Evolutionary conservation across 768 basidiomycete genomes (phyloP), one percentile per base, ranked within the genome.

Genomic region (Cystobasidiopsis lactophilus): DNA sequence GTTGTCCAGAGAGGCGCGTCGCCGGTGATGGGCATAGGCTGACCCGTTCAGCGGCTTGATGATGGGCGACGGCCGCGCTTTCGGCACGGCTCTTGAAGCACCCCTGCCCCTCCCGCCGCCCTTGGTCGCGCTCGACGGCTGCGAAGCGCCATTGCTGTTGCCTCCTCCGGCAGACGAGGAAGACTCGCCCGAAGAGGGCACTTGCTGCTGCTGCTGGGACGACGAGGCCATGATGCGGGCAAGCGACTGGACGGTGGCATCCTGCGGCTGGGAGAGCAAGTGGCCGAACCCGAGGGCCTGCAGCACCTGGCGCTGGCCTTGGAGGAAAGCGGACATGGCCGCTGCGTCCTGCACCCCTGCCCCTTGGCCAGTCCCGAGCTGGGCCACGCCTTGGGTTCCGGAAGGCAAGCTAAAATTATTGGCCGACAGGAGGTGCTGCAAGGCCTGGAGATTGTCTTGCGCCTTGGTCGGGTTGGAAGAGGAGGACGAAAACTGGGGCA

Each of bases 41-140:
- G 31, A 40, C 9, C 19, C 41, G 16, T 19, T 53, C 9, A 44
- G 52, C 18, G 53, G 52, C 35, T 50, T 50, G 40, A 57, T 57
- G 40, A 57, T 53, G 21, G 55, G 55, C 29, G 52, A 53, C 35
- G 55, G 55, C 5, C 55, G 21, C 3, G 52, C 24, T 29, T 53
- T 57, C n/a, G 55, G 45, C 29, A 30, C 40, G 21, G 51, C 52
- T n/a, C 44, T 37, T 5, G 55, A 56, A 7, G 55, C 55, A 13
- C 55, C 55, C 7, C 52, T 47, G 19, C 44, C 49, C 30, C 44
- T 50, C 26, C 53, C 46, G 26, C 35, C 44, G 3, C n/a, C n/a
- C n/a, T n/a, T n/a, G n/a, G n/a, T n/a, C n/a, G n/a, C n/a, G n/a
- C n/a, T n/a, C n/a, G n/a, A n/a, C n/a, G n/a, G n/a, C n/a, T n/a